Base-by-base conservation (phyloP, 169 alveolate genomes). In the Plasmodium knowlesi region DNA sequence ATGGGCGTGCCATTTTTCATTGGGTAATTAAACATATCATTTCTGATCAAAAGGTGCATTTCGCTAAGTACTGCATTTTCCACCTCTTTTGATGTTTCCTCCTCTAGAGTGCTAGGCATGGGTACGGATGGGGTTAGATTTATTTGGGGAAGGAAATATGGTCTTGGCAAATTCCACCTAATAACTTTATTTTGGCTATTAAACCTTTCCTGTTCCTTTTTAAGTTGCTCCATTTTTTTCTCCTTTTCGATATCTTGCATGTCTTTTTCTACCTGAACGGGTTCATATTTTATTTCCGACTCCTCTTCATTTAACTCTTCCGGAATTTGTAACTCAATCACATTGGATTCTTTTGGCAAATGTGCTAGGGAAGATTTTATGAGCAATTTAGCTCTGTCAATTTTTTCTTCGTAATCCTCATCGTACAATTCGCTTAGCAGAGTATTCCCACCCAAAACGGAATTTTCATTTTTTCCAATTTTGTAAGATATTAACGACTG, bases 341-440 rank as follows among this genome's bases (percentile, higher is more conserved):
- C 85, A 41, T 95, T 92, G 57, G 92, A 95, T 53, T 96, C 97
- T 83, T 78, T 84, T 5, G 97, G 97, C 41, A 96, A 84, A 90
- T 96, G 95, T 0, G 97, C 92, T 22, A 96, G 37, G 37, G 96
- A 95, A 3, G 97, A 95, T 83, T 94, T 95, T 25, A 96, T 96
- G 83, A 92, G 96, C 50, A 96, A 54, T 72, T 94, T 96, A 9
- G 97, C 97, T 96, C 96, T 93, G 73, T 96, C 97, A 67, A 96
- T 86, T 50, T 96, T 92, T 30, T 96, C 97, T 78, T 86, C 93
- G 61, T 86, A 86, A 76, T 86, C 81, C 28, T 86, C 93, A 86
- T 86, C 93, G 80, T 74, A 46, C 57, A 39, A 53, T 22, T 86
- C 93, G 50, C 80, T 86, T 10, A 43, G 70, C 41, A 86, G 67